Conservation (phyloP, 768 basidiomycete species). For the Amanita rimosa region DNA sequence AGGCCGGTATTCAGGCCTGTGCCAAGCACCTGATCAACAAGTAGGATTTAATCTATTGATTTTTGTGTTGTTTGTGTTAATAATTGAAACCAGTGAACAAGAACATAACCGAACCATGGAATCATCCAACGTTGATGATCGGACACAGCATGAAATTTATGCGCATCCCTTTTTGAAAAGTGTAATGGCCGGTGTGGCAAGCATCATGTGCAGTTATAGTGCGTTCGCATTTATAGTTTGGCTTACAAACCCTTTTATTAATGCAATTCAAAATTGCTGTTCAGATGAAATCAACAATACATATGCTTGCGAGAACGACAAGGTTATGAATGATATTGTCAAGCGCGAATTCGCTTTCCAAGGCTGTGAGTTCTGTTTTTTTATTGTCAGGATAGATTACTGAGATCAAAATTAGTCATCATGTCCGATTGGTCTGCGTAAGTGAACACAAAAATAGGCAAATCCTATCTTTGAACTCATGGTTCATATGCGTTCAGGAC, state of each 20-base stretch:
- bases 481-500: conserved; percentile 19
- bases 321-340: conserved; percentile 60
- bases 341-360: conserved; percentile 72
- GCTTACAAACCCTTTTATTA: not conserved
- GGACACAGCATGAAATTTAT: conserved; percentile 71
- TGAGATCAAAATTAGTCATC: conserved; percentile 26
- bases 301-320: conserved; percentile 68
- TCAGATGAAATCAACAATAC: conserved; percentile 58
- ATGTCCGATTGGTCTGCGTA: conserved; percentile 70
- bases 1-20: conserved; percentile 72
- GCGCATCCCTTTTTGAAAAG: conserved; percentile 58
- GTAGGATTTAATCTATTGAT: conserved; percentile 22
- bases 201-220: conserved; percentile 75
- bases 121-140: conserved; percentile 67
- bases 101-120: conserved; percentile 45
- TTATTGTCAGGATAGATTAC: not conserved
- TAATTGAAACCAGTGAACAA: conserved; percentile 42
- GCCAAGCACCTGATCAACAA: conserved; percentile 79
- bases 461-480: not conserved
- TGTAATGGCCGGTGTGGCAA: conserved; percentile 63
- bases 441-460: conserved; percentile 10
- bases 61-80: not conserved
- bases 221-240: conserved; percentile 13
- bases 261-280: no score
- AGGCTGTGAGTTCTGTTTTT: conserved; percentile 36